Base-by-base conservation (phyloP, 2,329 filamentous ascomycete species). In the Colletotrichum graminicola region DNA sequence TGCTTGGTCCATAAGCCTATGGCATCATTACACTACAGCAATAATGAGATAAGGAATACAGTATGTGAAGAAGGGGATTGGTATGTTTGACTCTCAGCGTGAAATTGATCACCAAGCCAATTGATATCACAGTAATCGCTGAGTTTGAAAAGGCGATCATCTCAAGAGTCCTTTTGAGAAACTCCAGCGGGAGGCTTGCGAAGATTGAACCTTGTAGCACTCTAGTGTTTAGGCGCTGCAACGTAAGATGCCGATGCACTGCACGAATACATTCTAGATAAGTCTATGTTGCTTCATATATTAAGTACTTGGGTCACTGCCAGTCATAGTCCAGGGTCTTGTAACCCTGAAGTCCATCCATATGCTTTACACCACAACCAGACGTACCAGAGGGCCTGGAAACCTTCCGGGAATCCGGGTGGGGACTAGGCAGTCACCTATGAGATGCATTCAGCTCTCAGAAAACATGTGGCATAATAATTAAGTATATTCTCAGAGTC, bases 11-110 rank as follows among this genome's bases (percentile, higher is more conserved):
- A 5, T 8, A 52, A 52, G 26, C 5, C 16, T 11, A 32, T 16
- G 6, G 2, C 6, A 32, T 16, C 14, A 32, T 1, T 3, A 0
- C 16, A 2, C 2, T 2, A 18, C 16, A 7, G 7, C 7, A 8
- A 29, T 18, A 2, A 3, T 21, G 49, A 29, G 16, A 29, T 52
- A 16, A 52, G 14, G 6, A 8, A 52, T 8, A 14, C 5, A 10
- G 14, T 18, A 32, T 10, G 14, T 18, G 8, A 52, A 11, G 7
- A 52, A 29, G 21, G 23, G 5, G 26, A 12, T 6, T 18, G 16
- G 7, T 21, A 21, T 32, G 26, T 1, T 3, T 11, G 26, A 52
- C 14, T 32, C 6, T 52, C 49, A 2, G 26, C 7, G 12, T 29
- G 12, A 18, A 51, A 51, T 12, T 51, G 1, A 12, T 14, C 3